Percentiles rank a stretch among this genome's conserved stretches.
Evolutionary conservation across 2,329 filamentous ascomycete genomes (phyloP).

Genomic region (Tricladium varicosporioides): DNA sequence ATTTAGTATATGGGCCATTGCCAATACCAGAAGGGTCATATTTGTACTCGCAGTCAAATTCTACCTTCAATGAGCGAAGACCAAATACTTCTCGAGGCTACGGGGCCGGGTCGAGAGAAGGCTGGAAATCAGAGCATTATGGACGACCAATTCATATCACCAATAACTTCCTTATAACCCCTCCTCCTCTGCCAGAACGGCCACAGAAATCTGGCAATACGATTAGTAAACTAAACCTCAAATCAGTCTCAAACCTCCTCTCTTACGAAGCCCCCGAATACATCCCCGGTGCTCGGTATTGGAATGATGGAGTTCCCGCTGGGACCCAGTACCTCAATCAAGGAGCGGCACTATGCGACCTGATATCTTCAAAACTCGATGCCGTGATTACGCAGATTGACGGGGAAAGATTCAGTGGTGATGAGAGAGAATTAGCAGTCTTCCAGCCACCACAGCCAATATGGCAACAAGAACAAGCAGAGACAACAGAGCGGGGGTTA

Average conservation of each 20-base stretch:
- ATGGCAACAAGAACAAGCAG: constrained; percentile 25
- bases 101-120: not conserved
- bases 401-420: constrained; percentile 51
- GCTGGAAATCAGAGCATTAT: constrained; percentile 13
- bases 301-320: constrained; percentile 43
- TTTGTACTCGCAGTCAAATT: constrained; percentile 13
- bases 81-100: constrained; percentile 12
- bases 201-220: constrained; percentile 11
- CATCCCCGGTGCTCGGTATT: constrained; percentile 35
- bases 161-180: constrained; percentile 13
- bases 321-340: constrained; percentile 46
- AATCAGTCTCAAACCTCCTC: constrained; percentile 35
- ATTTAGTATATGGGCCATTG: constrained; percentile 8
- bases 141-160: constrained; percentile 20
- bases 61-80: constrained; percentile 15
- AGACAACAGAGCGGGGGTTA: constrained; percentile 13
- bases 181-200: constrained; percentile 20
- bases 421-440: constrained; percentile 51
- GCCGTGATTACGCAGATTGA: constrained; percentile 72
- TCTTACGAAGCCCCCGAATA: constrained; percentile 35
- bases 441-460: constrained; percentile 16
- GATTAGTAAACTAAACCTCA: constrained; percentile 25
- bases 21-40: constrained; percentile 5
- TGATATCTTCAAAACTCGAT: constrained; percentile 62
- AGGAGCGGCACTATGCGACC: constrained; percentile 51